These are phyloP conservation scores for Candolleomyces aberdarensis DNA, from an alignment of 768 basidiomycete genomes.

Conservation along the genomic window DNA sequence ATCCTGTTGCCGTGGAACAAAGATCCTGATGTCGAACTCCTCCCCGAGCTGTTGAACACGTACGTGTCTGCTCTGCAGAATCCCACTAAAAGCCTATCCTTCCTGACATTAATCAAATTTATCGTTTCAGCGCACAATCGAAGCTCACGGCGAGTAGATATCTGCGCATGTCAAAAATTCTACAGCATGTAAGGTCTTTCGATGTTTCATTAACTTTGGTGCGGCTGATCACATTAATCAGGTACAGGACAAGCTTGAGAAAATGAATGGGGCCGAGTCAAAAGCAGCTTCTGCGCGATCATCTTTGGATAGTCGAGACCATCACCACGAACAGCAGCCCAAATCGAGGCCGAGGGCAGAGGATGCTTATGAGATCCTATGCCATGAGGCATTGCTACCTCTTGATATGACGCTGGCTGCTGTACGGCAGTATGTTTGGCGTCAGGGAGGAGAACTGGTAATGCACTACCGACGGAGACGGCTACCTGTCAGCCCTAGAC, in stretches of 20 bases:
- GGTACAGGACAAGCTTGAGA: constrained; percentile 85
- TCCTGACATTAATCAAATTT: neutral
- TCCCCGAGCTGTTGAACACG: constrained; percentile 86
- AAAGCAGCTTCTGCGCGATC: constrained; percentile 32
- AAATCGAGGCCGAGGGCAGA: constrained; percentile 39
- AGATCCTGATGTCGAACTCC: constrained; percentile 51
- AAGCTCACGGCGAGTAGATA: constrained; percentile 87
- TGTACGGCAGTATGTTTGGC: constrained; percentile 89
- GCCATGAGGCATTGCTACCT: constrained; percentile 81
- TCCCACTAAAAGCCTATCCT: neutral
- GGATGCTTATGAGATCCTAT: constrained; percentile 82
- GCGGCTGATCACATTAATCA: constrained; percentile 21
- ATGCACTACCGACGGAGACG: constrained; percentile 69
- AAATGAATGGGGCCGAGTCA: constrained; percentile 32
- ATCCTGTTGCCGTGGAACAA: constrained; percentile 78
- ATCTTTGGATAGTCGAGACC: constrained; percentile 28
- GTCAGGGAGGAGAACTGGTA: constrained; percentile 64
- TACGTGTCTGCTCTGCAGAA: constrained; percentile 36
- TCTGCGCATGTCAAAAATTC: constrained; percentile 82
- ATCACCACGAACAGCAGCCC: neutral
- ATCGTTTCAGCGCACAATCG: constrained; percentile 55
- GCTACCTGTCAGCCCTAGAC: neutral
- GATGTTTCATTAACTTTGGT: neutral
- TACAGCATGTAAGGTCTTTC: constrained; percentile 61
- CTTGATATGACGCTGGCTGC: constrained; percentile 88